A percentile compares a stretch with the other conserved stretches of the same genome.
These are phyloP conservation scores for Typha latifolia DNA, from an alignment of 176 grass and related monocot species.

Conservation along the genomic window DNA sequence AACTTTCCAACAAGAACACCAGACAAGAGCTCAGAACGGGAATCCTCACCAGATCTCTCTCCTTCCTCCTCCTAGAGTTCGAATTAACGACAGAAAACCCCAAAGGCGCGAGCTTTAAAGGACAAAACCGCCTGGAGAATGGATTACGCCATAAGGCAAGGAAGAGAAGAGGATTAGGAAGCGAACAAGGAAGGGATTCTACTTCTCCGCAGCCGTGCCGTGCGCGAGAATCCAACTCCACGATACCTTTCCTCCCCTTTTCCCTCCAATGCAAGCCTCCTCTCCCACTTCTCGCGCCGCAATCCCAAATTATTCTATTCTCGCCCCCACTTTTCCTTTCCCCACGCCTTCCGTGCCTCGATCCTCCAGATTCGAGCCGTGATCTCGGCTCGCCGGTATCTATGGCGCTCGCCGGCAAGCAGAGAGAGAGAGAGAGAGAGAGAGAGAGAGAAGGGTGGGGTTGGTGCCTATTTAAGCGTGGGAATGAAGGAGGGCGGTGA, in stretches of 20 bases:
- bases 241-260: constrained; percentile 7
- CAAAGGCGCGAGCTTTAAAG: constrained; percentile 19
- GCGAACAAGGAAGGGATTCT: constrained; percentile 13
- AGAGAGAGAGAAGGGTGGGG: not conserved
- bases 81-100: constrained; percentile 2
- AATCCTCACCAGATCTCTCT: constrained; percentile 38
- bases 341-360: not conserved
- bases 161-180: constrained; percentile 21
- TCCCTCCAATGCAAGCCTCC: constrained; percentile 21
- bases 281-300: constrained; percentile 10
- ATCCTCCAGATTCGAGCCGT: constrained; percentile 1
- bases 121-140: constrained; percentile 15
- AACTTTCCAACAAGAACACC: constrained; percentile 21
- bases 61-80: constrained; percentile 12
- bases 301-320: not conserved
- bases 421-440: not conserved
- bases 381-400: not conserved
- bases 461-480: not conserved
- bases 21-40: constrained; percentile 7
- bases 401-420: not conserved
- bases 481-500: constrained; percentile 25
- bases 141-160: constrained; percentile 30
- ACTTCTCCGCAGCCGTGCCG: constrained; percentile 19
- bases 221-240: constrained; percentile 11
- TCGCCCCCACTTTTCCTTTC: not conserved